Evolutionary conservation across 2,329 filamentous ascomycete species (phyloP), one percentile per base, ranked within the genome.

Genomic region (Elsinoe batatas): DNA sequence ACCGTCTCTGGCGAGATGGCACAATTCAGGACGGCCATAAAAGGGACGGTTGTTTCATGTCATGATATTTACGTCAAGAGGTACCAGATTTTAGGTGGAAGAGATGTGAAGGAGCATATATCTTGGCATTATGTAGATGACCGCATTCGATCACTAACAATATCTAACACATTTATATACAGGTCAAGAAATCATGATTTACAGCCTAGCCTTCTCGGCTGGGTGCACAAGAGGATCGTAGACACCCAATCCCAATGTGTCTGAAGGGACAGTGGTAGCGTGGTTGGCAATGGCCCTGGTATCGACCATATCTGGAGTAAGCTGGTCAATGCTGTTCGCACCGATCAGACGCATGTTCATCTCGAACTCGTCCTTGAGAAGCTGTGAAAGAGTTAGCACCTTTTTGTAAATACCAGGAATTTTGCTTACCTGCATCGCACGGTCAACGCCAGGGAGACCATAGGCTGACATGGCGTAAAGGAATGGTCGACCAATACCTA

Each of bases 321-420:
- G 73, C 63, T 98, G 83, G 35, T 83, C 82, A 32, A 98, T 71
- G 58, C 73, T 83, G 17, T 78, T 80, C 58, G 83, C 87, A 8
- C 93, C 93, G 63, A 98, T 89, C 60, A 98, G 75, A 5, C 93
- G 82, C 93, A 98, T 97, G 67, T 91, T 93, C 91, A 97, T 97
- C 75, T 94, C 90, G 81, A 98, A 88, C 78, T 98, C 93, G 66
- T 97, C 93, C 74, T 88, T 90, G 63, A 95, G 79, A 57, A 95
- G 74, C 71, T 71, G 17, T 40, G 15, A 15, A 40, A 35, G 26
- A 44, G 32, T 42, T 17, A 54, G 12, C 32, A 22, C 1, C 8
- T 32, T 13, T 11, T 43, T 2, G 11, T 3, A 12, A 32, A 17
- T 33, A 2, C 43, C 43, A 30, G 5, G 15, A n/a, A 5, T 15